Conservation (phyloP, 495 filamentous ascomycete species). For the Xylaria nigripes region DNA sequence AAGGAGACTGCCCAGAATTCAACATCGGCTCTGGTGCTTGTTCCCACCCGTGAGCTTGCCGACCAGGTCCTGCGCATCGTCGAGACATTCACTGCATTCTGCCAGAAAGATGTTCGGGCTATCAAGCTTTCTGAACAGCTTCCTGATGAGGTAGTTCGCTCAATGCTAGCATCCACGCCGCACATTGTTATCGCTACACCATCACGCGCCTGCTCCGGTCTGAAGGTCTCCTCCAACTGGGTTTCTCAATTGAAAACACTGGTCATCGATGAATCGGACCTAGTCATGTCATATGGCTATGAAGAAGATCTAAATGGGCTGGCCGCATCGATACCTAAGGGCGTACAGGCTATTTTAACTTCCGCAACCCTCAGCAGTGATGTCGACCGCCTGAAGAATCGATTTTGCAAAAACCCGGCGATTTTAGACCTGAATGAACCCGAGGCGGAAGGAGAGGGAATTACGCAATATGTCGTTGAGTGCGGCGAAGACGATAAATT, state of each 20-base stretch:
- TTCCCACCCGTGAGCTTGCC: slow-evolving; percentile 89
- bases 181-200: slow-evolving; percentile 89
- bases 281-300: slow-evolving; percentile 92
- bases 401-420: slow-evolving; percentile 76
- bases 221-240: slow-evolving; percentile 61
- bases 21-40: slow-evolving; percentile 69
- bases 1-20: slow-evolving; percentile 48
- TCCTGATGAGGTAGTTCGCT: slow-evolving; percentile 74
- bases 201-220: slow-evolving; percentile 59
- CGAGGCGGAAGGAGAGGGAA: slow-evolving; percentile 60
- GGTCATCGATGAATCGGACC: slow-evolving; percentile 91
- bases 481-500: slow-evolving; percentile 97
- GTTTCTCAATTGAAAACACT: slow-evolving; percentile 65
- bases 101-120: slow-evolving; percentile 69
- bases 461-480: slow-evolving; percentile 82
- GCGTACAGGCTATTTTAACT: slow-evolving; percentile 85
- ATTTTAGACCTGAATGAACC: slow-evolving; percentile 66
- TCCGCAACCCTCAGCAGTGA: slow-evolving; percentile 85
- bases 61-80: slow-evolving; percentile 75
- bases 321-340: slow-evolving; percentile 66
- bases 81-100: slow-evolving; percentile 66
- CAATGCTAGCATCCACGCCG: slow-evolving; percentile 77
- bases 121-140: slow-evolving; percentile 84
- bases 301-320: slow-evolving; percentile 78
- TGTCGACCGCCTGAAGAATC: slow-evolving; percentile 71